Evolutionary conservation across 2,329 filamentous ascomycete genomes (phyloP), one percentile per base, ranked within the genome.

Genomic region (Pseudogymnoascus sp.): DNA sequence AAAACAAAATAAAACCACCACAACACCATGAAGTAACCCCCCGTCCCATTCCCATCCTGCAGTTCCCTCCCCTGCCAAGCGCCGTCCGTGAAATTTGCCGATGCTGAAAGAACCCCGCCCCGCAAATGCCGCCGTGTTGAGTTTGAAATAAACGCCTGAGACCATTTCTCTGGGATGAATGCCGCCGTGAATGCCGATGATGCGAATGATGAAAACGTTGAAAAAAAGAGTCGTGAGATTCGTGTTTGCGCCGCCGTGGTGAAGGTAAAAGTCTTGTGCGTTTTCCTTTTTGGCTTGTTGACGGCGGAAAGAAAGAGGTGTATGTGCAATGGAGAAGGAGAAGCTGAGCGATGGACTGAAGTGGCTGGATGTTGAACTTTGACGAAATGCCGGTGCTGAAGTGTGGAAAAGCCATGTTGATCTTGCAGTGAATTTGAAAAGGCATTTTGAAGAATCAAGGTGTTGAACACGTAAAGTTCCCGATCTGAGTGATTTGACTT

Each of bases 151-250:
- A 56, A 56, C 50, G 28, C 50, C 50, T 21, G 50, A 33, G 50
- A 56, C 44, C 44, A n/a, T 56, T 56, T 56, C 50, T 18, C 50
- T 56, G n/a, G 50, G 50, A 35, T 56, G 28, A 56, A 56, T 56
- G 50, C 42, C 25, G 50, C 42, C 25, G 44, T 31, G 47, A 28
- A 53, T 53, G 47, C 23, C 14, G 50, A 56, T 56, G 28, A 56
- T 56, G 50, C 28, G n/a, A 25, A 56, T 33, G 47, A 56, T 56
- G 28, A 33, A 56, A 33, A 33, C 1, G 47, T 53, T 8, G 28
- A 56, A 33, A 47, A 56, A 56, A 33, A 33, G 50, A 56, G 28
- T 56, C 50, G 11, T 56, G 16, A 33, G 10, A 56, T 4, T 56
- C 50, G 28, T 56, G 5, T 56, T 56, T 33, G 2, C 33, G 31